phyloP scores from a whole-genome alignment of 2,329 filamentous ascomycete genomes.

The Leptosphaerulina australis region DNA sequence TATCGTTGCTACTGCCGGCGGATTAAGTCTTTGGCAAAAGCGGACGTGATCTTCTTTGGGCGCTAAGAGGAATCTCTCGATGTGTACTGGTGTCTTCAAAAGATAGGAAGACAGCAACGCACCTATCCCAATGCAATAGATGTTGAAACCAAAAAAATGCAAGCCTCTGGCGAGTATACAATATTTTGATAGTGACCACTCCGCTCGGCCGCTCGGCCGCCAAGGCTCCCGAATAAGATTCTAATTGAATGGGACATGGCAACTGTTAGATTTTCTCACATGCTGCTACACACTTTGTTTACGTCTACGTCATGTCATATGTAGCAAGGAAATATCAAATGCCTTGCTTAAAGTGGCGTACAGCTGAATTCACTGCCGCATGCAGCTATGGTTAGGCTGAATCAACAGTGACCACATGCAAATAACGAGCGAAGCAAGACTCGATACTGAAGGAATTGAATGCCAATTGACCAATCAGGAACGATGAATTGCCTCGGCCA shows the following conservation, averaged over 20 bases:
- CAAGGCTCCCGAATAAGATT: neutral
- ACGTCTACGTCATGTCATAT: neutral
- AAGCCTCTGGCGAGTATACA: neutral
- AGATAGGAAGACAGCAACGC: slow-evolving; percentile 3
- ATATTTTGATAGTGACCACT: neutral
- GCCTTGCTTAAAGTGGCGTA: neutral
- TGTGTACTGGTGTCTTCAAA: neutral
- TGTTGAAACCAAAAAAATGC: neutral
- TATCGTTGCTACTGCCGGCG: neutral
- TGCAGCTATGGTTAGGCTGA: neutral
- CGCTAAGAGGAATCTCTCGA: neutral
- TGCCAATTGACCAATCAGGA: slow-evolving; percentile 23
- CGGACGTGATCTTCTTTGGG: neutral
- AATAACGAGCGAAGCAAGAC: neutral
- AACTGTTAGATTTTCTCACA: neutral
- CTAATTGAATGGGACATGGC: neutral
- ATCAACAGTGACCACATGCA: slow-evolving; percentile 16
- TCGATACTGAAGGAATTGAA: neutral
- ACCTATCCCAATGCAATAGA: slow-evolving; percentile 1
- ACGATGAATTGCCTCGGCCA: slow-evolving; percentile 28
- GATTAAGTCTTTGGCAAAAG: slow-evolving; percentile 3
- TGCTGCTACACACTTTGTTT: neutral
- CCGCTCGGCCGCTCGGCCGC: slow-evolving; percentile 6
- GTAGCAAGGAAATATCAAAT: neutral
- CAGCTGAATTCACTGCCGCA: slow-evolving; percentile 1